Conservation (phyloP, 371 early-diverging fungal genomes). For the Saksenaea vasiformis region DNA sequence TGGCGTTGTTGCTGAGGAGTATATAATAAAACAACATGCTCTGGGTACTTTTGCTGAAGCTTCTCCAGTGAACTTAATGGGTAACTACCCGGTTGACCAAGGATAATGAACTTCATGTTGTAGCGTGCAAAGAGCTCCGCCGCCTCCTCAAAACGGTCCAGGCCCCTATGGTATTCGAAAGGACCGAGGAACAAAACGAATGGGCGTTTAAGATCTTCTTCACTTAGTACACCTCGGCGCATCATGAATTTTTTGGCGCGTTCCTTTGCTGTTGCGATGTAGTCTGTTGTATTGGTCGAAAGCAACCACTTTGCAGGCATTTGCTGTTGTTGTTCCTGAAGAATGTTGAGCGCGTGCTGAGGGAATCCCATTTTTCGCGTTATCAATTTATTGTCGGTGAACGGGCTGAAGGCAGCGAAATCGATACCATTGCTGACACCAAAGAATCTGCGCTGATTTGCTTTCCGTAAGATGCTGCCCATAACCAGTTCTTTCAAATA, state of each 20-base stretch:
- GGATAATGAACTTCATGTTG: slow-evolving; percentile 57
- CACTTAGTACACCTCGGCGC: slow-evolving; percentile 41
- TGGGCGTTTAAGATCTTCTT: slow-evolving; percentile 52
- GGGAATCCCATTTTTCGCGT: slow-evolving; percentile 49
- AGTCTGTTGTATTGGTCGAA: slow-evolving; percentile 31
- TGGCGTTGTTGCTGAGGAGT: slow-evolving; percentile 52
- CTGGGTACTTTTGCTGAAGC: slow-evolving; percentile 45
- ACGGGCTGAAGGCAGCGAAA: slow-evolving; percentile 55
- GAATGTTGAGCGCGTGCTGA: slow-evolving; percentile 32
- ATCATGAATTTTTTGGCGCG: slow-evolving; percentile 53
- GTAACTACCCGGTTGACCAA: slow-evolving; percentile 59
- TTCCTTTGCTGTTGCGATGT: slow-evolving; percentile 49
- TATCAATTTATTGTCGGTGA: slow-evolving; percentile 45
- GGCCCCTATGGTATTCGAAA: slow-evolving; percentile 56
- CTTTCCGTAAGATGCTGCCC: slow-evolving; percentile 54
- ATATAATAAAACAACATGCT: slow-evolving; percentile 49
- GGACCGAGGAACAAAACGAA: slow-evolving; percentile 58
- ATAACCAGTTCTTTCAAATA: slow-evolving; percentile 65
- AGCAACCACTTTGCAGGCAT: slow-evolving; percentile 29
- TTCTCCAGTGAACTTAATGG: slow-evolving; percentile 46
- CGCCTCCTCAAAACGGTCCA: slow-evolving; percentile 50
- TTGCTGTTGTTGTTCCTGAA: slow-evolving; percentile 24
- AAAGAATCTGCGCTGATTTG: slow-evolving; percentile 50
- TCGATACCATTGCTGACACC: slow-evolving; percentile 69
- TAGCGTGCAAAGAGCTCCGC: slow-evolving; percentile 38